These are phyloP conservation scores for Phytophthora hibernalis DNA, from an alignment of 352 stramenopile species.

Conservation along the genomic window DNA sequence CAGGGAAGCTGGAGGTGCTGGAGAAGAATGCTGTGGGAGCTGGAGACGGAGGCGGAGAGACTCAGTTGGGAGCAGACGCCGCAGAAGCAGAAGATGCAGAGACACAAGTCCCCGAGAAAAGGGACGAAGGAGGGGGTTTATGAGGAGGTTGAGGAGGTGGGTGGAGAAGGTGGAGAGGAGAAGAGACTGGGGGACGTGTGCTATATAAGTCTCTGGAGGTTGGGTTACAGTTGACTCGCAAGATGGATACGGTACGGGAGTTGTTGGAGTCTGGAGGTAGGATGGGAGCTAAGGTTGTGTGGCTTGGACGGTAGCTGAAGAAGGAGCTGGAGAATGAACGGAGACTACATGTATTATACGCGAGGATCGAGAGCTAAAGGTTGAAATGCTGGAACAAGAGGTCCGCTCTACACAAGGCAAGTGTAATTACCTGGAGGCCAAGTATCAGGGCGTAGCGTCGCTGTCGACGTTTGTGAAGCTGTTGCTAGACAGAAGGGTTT, in stretches of 20 bases:
- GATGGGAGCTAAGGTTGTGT: not conserved
- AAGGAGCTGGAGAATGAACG: constrained; percentile 40
- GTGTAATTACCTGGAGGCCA: constrained; percentile 53
- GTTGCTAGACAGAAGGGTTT: not conserved
- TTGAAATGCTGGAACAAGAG: constrained; percentile 51
- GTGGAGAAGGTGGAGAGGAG: constrained; percentile 7
- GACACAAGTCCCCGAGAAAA: constrained; percentile 8
- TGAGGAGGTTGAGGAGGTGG: constrained; percentile 3
- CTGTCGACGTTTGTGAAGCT: constrained; percentile 22
- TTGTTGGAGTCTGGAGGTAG: not conserved
- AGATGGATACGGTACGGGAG: constrained; percentile 41
- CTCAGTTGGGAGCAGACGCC: constrained; percentile 24
- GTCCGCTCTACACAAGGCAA: constrained; percentile 45
- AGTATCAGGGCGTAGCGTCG: constrained; percentile 39
- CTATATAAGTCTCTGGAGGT: constrained; percentile 52
- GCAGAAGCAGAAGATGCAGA: constrained; percentile 23
- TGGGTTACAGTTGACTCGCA: constrained; percentile 35
- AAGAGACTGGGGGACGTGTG: constrained; percentile 41
- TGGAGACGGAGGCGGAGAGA: constrained; percentile 47
- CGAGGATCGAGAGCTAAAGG: constrained; percentile 41
- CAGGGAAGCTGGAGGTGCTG: constrained; percentile 46
- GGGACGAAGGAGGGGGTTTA: constrained; percentile 4
- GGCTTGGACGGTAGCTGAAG: constrained; percentile 37
- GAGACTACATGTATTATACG: too few species aligned
- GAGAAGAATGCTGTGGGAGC: constrained; percentile 50